phyloP scores from a whole-genome alignment of 2,329 filamentous ascomycete species.

The Hypoxylon sp. region DNA sequence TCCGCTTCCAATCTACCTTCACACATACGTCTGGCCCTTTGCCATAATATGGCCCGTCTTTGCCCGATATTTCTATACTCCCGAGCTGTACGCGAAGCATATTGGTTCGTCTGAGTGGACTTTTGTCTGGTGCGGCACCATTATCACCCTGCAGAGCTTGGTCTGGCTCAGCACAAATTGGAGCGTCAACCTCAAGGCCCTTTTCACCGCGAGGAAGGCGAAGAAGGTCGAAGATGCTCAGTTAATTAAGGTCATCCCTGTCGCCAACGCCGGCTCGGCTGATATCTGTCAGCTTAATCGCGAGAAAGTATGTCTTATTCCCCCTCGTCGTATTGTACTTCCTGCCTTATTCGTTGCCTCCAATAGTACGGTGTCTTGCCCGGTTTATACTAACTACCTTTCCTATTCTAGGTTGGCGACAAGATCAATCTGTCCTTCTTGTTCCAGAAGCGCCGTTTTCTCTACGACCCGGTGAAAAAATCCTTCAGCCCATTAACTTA shows the following conservation, averaged over 20 bases:
- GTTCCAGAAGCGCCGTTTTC: conserved; percentile 97
- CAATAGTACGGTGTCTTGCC: not conserved
- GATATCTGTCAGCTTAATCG: conserved; percentile 87
- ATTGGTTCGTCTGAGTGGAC: conserved; percentile 98
- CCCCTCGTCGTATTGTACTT: not conserved
- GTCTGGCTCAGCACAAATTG: conserved; percentile 97
- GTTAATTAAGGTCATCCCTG: conserved; percentile 92
- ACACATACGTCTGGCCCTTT: conserved; percentile 95
- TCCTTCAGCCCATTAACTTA: conserved; percentile 88
- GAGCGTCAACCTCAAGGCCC: conserved; percentile 87
- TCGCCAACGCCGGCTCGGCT: conserved; percentile 87
- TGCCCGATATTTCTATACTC: conserved; percentile 85
- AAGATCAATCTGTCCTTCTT: conserved; percentile 87
- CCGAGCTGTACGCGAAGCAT: conserved; percentile 88
- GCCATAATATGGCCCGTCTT: conserved; percentile 92
- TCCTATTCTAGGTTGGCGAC: conserved; percentile 69
- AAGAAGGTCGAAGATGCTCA: conserved; percentile 78
- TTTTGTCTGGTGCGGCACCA: conserved; percentile 90
- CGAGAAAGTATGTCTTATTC: conserved; percentile 69
- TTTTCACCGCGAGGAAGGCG: conserved; percentile 83
- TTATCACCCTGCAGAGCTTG: conserved; percentile 88
- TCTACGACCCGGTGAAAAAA: conserved; percentile 79
- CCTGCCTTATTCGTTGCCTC: not conserved
- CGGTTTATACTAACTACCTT: conserved; percentile 15
- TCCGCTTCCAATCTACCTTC: conserved; percentile 82